Percentiles rank a stretch among this genome's conserved stretches.
Conservation (phyloP, 768 basidiomycete species). For the Rhodotorula paludigena region DNA sequence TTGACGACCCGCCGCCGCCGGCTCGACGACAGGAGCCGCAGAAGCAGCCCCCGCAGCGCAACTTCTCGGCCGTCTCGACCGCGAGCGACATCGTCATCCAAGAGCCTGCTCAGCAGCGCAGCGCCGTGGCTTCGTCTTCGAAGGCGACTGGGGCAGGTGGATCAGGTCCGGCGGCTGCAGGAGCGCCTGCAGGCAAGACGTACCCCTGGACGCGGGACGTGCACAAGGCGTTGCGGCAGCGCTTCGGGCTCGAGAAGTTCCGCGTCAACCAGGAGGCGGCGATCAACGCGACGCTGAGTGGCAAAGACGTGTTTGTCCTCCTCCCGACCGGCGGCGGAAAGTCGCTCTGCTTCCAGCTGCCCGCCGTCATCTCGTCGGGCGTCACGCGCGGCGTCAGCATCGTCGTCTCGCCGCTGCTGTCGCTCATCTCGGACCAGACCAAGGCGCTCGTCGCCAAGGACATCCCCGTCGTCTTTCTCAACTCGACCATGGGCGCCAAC, state of each 20-base stretch:
- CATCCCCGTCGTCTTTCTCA: constrained; percentile 67
- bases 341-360: constrained; percentile 60
- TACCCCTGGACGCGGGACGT: constrained; percentile 52
- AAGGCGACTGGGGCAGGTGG: too few relatives aligned
- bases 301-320: constrained; percentile 83
- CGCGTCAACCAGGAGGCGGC: constrained; percentile 80
- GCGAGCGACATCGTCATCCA: constrained; percentile 21
- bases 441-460: constrained; percentile 59
- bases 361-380: constrained; percentile 71
- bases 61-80: background rate
- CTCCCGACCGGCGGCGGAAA: constrained; percentile 69
- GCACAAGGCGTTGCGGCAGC: constrained; percentile 53
- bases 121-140: background rate
- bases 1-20: background rate
- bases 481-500: constrained; percentile 50
- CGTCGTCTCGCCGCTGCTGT: constrained; percentile 80
- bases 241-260: constrained; percentile 66
- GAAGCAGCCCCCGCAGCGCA: background rate
- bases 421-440: constrained; percentile 87
- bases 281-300: constrained; percentile 70
- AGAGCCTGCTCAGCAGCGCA: background rate
- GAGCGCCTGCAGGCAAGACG: background rate
- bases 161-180: too few relatives aligned
- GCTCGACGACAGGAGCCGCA: background rate
- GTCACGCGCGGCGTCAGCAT: constrained; percentile 75